Evolutionary conservation across 2,329 filamentous ascomycete species (phyloP), one percentile per base, ranked within the genome.

Genomic region (Diaporthe vexans): DNA sequence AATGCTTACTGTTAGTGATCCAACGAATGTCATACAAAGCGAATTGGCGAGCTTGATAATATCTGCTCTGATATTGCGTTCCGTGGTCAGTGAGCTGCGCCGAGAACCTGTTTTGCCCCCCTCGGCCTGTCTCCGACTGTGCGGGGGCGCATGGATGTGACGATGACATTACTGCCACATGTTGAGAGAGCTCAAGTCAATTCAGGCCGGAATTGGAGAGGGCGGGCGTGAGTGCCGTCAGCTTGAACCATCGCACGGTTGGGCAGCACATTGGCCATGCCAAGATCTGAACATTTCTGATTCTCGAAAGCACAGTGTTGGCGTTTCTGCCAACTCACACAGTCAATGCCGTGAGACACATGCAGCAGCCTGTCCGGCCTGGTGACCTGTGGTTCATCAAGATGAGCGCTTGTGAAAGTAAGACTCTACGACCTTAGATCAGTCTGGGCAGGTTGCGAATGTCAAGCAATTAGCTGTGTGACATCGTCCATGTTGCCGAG

Each of bases 21-120:
- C 61, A 8, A 35, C 19, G 2, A 19, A 21, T 68, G 48, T 40
- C 8, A 54, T n/a, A 37, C 46, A 52, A 54, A 7, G 11, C n/a
- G 9, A 26, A 15, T 54, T 54, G 63, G 33, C 48, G 19, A 68
- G 63, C n/a, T 29, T 40, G 33, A 67, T 21, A 17, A 67, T 67
- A 67, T 67, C 63, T 52, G 63, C 63, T 21, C 63, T 52, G 63
- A 40, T 68, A 54, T 68, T 68, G 48, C 63, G 54, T 68, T 52
- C 15, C 63, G 17, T 68, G 29, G 33, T 40, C 33, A 40, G 63
- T 19, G 48, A 54, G 48, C 46, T 68, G 48, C 48, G 63, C 48
- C n/a, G 52, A 68, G 63, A 68, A 68, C 63, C 63, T 54, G 63
- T 68, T 54, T 68, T 54, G 48, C 11, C 63, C 6, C 63, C 21